Base-by-base conservation (phyloP, 2,329 filamentous ascomycete species). In the Madurella mycetomatis region DNA sequence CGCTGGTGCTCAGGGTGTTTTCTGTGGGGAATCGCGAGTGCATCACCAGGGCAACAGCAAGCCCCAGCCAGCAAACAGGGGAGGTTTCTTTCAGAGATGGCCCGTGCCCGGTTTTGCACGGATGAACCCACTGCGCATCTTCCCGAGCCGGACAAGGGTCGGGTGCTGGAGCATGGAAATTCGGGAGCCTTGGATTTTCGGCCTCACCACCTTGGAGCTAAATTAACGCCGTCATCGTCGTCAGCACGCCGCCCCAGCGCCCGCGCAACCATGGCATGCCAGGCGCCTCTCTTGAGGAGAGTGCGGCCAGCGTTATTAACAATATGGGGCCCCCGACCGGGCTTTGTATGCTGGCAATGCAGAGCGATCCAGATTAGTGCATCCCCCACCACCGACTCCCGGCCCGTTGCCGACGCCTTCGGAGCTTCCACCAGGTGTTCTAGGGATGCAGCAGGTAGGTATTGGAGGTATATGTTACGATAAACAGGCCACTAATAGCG, bases 361-460 rank as follows among this genome's bases (percentile, higher is more conserved):
- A 75, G 84, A 66, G 67, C 73, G 49, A 82, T 87, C 46, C 83
- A 85, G 66, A 84, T 87, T 73, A 83, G 79, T 67, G 75, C 83
- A 49, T 74, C 80, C 52, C 81, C 83, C 34, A 81, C 78, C 53
- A 81, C 77, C 37, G 79, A 83, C 58, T 74, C 78, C 47, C 75
- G 80, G 50, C 67, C 74, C 43, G 72, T 72, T 54, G 72, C 73
- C 59, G 82, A 85, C 74, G 77, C 77, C 41, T 83, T 86, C 62
- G 78, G 80, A 60, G 72, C 73, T 59, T 70, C 74, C 44, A 66
- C 72, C 54, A 73, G 74, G 58, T 66, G 70, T 15, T 67, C 70
- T 19, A 71, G 76, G 62, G 78, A 82, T 62, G 71, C 74, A 47
- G 74, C 81, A 49, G 80, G 80, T 83, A 74, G 44, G 63, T 41